phyloP scores from a whole-genome alignment of 2,329 filamentous ascomycete genomes.

The Westerdykella sp. region DNA sequence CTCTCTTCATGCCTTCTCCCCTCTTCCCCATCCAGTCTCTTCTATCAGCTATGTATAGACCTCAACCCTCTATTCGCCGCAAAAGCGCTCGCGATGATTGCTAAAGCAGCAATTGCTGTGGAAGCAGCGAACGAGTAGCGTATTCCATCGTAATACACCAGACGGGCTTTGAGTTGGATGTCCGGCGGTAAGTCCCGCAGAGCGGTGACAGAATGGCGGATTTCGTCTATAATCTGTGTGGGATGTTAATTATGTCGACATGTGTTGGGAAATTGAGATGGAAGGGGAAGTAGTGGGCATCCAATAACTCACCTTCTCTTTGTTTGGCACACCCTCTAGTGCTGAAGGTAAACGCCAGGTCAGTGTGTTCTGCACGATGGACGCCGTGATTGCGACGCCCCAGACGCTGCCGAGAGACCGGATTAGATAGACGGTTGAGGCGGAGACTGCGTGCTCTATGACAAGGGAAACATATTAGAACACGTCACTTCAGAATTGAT shows the following conservation, averaged over 20 bases:
- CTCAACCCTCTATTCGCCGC: constrained; percentile 12
- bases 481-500: too few relatives aligned
- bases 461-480: too few relatives aligned
- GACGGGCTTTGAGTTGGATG: constrained; percentile 50
- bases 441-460: constrained; percentile 56
- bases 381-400: constrained; percentile 57
- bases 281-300: not conserved
- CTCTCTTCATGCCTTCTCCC: too few relatives aligned
- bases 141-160: constrained; percentile 57
- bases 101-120: constrained; percentile 47
- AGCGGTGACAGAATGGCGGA: constrained; percentile 55
- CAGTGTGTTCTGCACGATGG: constrained; percentile 58
- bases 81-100: constrained; percentile 45
- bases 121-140: constrained; percentile 52
- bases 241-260: constrained; percentile 21
- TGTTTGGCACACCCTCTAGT: constrained; percentile 51
- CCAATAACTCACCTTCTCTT: constrained; percentile 49
- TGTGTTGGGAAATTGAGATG: not conserved
- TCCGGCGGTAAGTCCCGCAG: constrained; percentile 52
- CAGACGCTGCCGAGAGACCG: constrained; percentile 59
- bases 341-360: constrained; percentile 49
- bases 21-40: too few relatives aligned
- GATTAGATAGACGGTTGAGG: constrained; percentile 59
- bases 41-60: constrained; percentile 4
- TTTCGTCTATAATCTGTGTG: constrained; percentile 50